Percentiles rank a stretch among this genome's conserved stretches.
Conservation (phyloP, 768 basidiomycete species). For the Pulveroboletus sp. region DNA sequence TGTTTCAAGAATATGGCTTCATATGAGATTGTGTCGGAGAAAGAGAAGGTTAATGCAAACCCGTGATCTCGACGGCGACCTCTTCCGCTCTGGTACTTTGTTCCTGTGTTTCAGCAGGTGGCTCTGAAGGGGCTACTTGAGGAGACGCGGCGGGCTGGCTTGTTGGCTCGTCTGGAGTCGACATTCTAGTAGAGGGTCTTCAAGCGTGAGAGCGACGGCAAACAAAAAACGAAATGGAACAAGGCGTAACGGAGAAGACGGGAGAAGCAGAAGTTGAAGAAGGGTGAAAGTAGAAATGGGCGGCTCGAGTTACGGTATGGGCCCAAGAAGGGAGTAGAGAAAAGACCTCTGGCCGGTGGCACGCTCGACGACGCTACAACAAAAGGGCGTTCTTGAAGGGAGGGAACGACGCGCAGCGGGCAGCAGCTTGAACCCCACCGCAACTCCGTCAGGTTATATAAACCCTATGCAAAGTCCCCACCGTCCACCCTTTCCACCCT, state of each 20-base stretch:
- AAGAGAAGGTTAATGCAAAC: slow-evolving; percentile 1
- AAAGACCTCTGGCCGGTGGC: background rate
- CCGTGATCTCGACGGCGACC: slow-evolving; percentile 29
- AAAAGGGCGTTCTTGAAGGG: no score
- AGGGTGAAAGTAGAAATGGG: background rate
- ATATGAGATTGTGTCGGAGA: background rate
- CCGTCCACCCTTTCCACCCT: slow-evolving; percentile 11
- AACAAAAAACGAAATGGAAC: background rate
- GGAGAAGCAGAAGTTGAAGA: no score
- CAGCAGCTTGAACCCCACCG: background rate
- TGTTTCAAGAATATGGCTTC: background rate
- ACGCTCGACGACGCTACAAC: no score
- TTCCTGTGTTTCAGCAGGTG: background rate
- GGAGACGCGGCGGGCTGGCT: background rate
- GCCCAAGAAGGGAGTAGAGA: background rate
- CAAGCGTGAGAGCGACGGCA: background rate
- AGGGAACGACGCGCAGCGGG: background rate
- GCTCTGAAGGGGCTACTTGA: background rate
- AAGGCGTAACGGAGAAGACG: background rate
- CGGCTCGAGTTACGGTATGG: background rate
- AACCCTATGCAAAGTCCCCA: background rate
- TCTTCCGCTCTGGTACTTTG: slow-evolving; percentile 12
- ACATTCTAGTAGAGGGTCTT: slow-evolving; percentile 8
- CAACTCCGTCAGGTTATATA: slow-evolving; percentile 20
- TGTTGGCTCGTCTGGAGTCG: slow-evolving; percentile 6